Percentiles rank a stretch among this genome's conserved stretches.
Evolutionary conservation across 139 green algal genomes (phyloP).

Genomic region (Microglena sp.): DNA sequence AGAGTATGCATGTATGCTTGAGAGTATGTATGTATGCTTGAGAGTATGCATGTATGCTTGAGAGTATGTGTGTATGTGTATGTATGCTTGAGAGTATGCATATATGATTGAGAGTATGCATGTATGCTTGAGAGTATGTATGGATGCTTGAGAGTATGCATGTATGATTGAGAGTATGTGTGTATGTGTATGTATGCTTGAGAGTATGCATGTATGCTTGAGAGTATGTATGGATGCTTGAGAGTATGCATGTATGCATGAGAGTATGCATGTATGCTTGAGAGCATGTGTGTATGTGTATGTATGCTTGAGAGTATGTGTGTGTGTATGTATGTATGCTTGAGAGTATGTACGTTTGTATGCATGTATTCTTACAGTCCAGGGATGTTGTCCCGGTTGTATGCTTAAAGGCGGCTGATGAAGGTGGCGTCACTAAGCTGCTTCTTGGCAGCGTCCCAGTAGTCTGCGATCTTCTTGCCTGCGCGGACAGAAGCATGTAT

Average conservation of each 20-base stretch:
- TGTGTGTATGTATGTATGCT: too few relatives aligned
- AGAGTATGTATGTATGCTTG: too few relatives aligned
- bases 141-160: constrained; percentile 48
- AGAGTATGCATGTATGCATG: too few relatives aligned
- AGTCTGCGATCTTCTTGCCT: constrained; percentile 63
- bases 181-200: constrained; percentile 59
- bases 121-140: constrained; percentile 53
- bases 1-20: constrained; percentile 48
- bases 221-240: background rate
- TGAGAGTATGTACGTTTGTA: too few relatives aligned
- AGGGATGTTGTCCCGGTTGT: constrained; percentile 76
- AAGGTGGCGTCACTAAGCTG: constrained; percentile 60
- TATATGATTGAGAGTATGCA: constrained; percentile 74
- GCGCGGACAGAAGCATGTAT: too few relatives aligned
- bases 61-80: background rate
- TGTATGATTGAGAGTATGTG: constrained; percentile 57
- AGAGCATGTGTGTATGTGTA: too few relatives aligned
- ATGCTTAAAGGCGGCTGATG: constrained; percentile 57
- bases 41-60: background rate
- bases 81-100: too few relatives aligned
- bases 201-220: too few relatives aligned
- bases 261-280: too few relatives aligned
- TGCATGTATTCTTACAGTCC: too few relatives aligned
- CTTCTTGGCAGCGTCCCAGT: constrained; percentile 66
- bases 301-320: too few relatives aligned